These are phyloP conservation scores for Diddensiella caesifluorescens DNA, from an alignment of 805 yeast genomes.

Conservation along the genomic window DNA sequence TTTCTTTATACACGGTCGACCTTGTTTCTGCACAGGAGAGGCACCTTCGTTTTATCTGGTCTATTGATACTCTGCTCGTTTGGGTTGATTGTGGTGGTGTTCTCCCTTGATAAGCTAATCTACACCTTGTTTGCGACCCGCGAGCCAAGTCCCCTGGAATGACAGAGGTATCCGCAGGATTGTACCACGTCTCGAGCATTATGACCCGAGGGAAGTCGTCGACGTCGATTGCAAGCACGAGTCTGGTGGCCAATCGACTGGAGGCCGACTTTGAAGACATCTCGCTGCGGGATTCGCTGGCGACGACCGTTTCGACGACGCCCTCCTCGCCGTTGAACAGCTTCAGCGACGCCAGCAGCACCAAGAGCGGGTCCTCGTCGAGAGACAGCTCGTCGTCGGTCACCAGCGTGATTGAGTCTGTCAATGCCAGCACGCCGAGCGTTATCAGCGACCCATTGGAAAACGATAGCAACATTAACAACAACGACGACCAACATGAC, in stretches of 20 bases:
- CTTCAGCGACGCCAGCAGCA: slow-evolving; percentile 15
- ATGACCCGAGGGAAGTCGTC: no score
- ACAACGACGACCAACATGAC: neutral
- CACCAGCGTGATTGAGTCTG: slow-evolving; percentile 6
- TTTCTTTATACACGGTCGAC: no score
- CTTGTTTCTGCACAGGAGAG: no score
- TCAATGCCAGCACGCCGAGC: neutral
- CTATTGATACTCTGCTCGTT: no score
- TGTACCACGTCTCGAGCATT: no score
- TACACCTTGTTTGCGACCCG: no score
- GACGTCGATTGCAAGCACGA: neutral
- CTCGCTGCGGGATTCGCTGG: slow-evolving; percentile 14
- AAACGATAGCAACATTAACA: neutral
- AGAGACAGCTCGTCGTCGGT: slow-evolving; percentile 10
- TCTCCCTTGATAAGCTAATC: no score
- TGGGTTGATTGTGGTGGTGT: no score
- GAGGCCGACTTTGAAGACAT: slow-evolving; percentile 21
- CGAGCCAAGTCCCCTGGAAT: no score
- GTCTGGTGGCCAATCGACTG: neutral
- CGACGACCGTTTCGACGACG: slow-evolving; percentile 8
- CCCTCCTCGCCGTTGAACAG: slow-evolving; percentile 13
- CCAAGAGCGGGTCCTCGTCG: slow-evolving; percentile 8
- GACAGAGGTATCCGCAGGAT: no score
- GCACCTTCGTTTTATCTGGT: no score
- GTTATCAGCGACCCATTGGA: no score